These are phyloP conservation scores for Porpolomopsis calyptriformis DNA, from an alignment of 768 basidiomycete genomes.

Conservation along the genomic window DNA sequence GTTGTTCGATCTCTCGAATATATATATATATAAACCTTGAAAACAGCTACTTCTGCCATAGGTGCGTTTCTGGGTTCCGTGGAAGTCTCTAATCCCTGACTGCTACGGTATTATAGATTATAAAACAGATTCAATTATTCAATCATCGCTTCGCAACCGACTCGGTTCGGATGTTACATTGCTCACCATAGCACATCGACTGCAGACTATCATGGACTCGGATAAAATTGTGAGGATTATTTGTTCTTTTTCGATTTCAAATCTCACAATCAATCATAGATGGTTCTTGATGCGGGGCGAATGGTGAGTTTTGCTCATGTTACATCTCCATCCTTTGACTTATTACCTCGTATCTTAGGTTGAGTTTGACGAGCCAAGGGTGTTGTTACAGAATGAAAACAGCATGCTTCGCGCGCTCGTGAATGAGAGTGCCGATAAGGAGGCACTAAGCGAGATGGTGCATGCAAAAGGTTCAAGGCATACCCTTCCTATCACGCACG, in stretches of 20 bases:
- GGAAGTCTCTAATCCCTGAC: not conserved
- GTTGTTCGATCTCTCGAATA: conserved; percentile 5
- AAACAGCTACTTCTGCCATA: conserved; percentile 35
- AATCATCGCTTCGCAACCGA: conserved; percentile 9
- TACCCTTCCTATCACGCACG: too few species aligned
- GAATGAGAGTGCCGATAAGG: conserved; percentile 47
- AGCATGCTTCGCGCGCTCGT: conserved; percentile 46
- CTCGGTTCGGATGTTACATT: conserved; percentile 10
- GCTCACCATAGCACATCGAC: conserved; percentile 37
- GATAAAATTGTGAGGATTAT: conserved; percentile 17
- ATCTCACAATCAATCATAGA: conserved; percentile 12
- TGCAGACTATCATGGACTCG: conserved; percentile 50
- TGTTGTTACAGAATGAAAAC: conserved; percentile 40
- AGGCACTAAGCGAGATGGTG: conserved; percentile 37
- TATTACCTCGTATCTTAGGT: conserved; percentile 18
- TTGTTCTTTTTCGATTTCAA: not conserved
- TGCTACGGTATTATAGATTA: conserved; percentile 7
- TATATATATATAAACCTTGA: not conserved
- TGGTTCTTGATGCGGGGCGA: conserved; percentile 36
- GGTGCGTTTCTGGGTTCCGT: conserved; percentile 22
- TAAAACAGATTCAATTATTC: conserved; percentile 10
- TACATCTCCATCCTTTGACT: not conserved
- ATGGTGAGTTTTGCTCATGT: conserved; percentile 15
- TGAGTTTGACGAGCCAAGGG: conserved; percentile 43
- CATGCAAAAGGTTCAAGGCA: too few species aligned